A percentile compares a stretch with the other conserved stretches of the same genome.
Conservation (phyloP, 352 stramenopile genomes). For the Aphanomyces euteiches region DNA sequence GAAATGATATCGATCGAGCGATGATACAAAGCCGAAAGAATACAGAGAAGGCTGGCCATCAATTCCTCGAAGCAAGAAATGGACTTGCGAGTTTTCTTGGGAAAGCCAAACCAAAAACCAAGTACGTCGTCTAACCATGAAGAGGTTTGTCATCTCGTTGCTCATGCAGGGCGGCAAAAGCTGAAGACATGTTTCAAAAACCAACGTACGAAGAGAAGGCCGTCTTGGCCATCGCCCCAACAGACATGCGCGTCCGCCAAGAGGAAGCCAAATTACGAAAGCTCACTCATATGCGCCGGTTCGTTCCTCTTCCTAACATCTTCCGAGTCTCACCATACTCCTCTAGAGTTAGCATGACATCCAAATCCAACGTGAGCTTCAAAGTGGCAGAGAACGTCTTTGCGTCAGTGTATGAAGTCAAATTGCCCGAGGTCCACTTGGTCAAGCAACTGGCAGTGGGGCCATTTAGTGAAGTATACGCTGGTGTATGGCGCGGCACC, state of each 20-base stretch:
- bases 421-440: slow-evolving; percentile 67
- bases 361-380: slow-evolving; percentile 55
- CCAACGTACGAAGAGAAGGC: slow-evolving; percentile 56
- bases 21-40: slow-evolving; percentile 76
- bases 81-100: slow-evolving; percentile 52
- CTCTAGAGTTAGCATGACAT: slow-evolving; percentile 46
- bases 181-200: slow-evolving; percentile 45
- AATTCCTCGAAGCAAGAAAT: slow-evolving; percentile 68
- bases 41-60: slow-evolving; percentile 55
- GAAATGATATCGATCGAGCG: slow-evolving; percentile 55
- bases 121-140: background rate
- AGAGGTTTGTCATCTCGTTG: background rate
- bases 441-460: slow-evolving; percentile 71
- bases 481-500: slow-evolving; percentile 68
- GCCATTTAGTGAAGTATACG: slow-evolving; percentile 69
- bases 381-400: slow-evolving; percentile 58
- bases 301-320: slow-evolving; percentile 20
- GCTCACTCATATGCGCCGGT: slow-evolving; percentile 49
- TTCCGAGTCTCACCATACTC: background rate
- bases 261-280: slow-evolving; percentile 56
- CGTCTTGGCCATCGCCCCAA: slow-evolving; percentile 50
- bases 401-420: slow-evolving; percentile 72
- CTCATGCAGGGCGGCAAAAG: background rate
- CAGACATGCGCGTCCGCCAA: slow-evolving; percentile 53
- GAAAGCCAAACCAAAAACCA: slow-evolving; percentile 11